A percentile compares a stretch with the other conserved stretches of the same genome.
Evolutionary conservation across 306 rosid genomes (phyloP).

Genomic region (Cucurbita argyrosperma): DNA sequence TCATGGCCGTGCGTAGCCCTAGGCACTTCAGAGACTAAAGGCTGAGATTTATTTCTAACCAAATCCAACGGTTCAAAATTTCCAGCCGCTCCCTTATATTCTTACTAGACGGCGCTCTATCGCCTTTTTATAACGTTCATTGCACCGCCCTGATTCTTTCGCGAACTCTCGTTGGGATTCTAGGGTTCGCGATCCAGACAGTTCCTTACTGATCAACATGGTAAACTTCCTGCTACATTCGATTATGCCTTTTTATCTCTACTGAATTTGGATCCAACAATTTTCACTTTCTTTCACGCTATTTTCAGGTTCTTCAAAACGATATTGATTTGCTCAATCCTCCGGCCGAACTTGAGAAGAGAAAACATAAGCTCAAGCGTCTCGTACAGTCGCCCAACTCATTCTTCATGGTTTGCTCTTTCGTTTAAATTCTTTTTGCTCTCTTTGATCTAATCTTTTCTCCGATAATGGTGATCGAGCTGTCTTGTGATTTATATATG

Average conservation of each 20-base stretch:
- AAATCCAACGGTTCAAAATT: background rate
- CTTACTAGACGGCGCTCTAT: background rate
- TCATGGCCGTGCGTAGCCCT: background rate
- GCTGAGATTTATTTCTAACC: background rate
- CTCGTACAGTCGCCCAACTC: slow-evolving; percentile 49
- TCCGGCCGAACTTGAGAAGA: slow-evolving; percentile 44
- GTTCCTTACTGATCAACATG: background rate
- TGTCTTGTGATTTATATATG: background rate
- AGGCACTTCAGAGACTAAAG: background rate
- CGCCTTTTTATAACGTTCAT: background rate
- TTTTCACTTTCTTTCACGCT: background rate
- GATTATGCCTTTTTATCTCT: background rate
- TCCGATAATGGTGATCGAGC: background rate
- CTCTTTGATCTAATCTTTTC: too few species aligned
- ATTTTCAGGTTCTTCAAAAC: slow-evolving; percentile 38
- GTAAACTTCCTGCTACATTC: background rate
- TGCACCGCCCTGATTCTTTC: background rate
- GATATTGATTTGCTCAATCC: slow-evolving; percentile 49
- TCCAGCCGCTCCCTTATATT: background rate
- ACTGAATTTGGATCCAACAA: background rate
- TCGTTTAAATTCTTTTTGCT: background rate
- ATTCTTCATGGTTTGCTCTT: slow-evolving; percentile 32
- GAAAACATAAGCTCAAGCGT: slow-evolving; percentile 54
- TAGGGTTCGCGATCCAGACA: slow-evolving; percentile 6
- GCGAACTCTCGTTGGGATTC: background rate